Percentiles rank a stretch among this genome's conserved stretches.
Evolutionary conservation across 768 basidiomycete species (phyloP).

Genomic region (Rhodotorula paludigena): DNA sequence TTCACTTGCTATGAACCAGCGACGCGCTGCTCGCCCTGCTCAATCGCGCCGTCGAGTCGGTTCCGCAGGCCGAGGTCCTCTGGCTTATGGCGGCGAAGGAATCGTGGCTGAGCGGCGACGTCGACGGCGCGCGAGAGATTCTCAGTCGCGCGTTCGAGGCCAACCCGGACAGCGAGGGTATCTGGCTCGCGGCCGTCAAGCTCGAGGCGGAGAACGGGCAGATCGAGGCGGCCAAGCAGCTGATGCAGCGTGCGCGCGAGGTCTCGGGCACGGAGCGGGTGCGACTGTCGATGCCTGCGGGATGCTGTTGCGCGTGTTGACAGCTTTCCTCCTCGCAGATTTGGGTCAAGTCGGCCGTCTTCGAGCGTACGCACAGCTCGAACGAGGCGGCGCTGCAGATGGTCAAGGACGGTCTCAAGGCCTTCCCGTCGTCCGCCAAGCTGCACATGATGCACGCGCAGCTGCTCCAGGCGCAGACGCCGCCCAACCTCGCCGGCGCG

Average conservation of each 20-base stretch:
- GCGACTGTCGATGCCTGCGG: slow-evolving; percentile 41
- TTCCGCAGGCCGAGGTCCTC: slow-evolving; percentile 89
- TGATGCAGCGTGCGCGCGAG: slow-evolving; percentile 79
- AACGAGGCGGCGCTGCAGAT: slow-evolving; percentile 68
- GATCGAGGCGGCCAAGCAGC: slow-evolving; percentile 72
- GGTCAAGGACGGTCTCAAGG: slow-evolving; percentile 65
- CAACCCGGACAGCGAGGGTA: slow-evolving; percentile 93
- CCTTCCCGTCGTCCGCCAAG: slow-evolving; percentile 85
- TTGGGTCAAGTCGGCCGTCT: slow-evolving; percentile 98
- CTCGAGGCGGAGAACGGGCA: slow-evolving; percentile 94
- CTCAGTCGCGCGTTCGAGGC: slow-evolving; percentile 85
- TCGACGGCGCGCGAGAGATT: slow-evolving; percentile 81
- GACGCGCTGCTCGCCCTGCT: slow-evolving; percentile 78
- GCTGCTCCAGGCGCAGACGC: slow-evolving; percentile 51
- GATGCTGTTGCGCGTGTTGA: slow-evolving; percentile 4
- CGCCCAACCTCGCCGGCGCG: slow-evolving; percentile 54
- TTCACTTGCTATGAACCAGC: slow-evolving; percentile 51
- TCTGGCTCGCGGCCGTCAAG: slow-evolving; percentile 97
- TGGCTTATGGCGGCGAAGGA: slow-evolving; percentile 99
- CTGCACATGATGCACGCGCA: slow-evolving; percentile 97
- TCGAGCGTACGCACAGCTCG: slow-evolving; percentile 83
- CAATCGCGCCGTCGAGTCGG: slow-evolving; percentile 74
- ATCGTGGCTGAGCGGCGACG: slow-evolving; percentile 85
- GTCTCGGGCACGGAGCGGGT: slow-evolving; percentile 90
- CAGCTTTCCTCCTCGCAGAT: slow-evolving; percentile 56